Evolutionary conservation across 2,329 filamentous ascomycete genomes (phyloP), one percentile per base, ranked within the genome.

Genomic region (Diplodia sapinea): DNA sequence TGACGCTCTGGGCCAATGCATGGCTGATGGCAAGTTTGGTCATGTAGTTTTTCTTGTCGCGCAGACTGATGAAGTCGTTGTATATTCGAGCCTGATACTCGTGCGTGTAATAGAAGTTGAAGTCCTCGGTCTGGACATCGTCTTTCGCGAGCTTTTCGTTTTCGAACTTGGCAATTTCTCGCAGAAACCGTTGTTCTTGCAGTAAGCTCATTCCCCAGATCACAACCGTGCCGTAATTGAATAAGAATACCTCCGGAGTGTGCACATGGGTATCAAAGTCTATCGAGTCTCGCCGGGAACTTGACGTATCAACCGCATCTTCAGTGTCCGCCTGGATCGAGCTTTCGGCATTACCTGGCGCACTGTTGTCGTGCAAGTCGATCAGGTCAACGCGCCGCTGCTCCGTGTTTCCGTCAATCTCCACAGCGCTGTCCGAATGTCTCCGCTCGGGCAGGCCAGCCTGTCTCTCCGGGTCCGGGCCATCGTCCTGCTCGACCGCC

Each of bases 11-110:
- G 0, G 94, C 92, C 57, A 99, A 83, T 2, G 95, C 95, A 81
- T 99, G 95, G 17, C 93, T 96, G 76, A 98, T 98, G 67, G 94
- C 93, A 47, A 98, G 84, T 82, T 98, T 98, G 72, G 91, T 96
- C 95, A 98, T 98, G 82, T 98, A 96, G 79, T 96, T 97, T 75
- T 89, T 89, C 80, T 96, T 97, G 74, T 98, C 94, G 59, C 94
- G 87, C 69, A 99, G 81, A 2, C 92, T 95, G 79, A 99, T 99
- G 74, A 99, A 99, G 80, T 99, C 95, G 80, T 99, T 99, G 86
- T 99, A 99, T 79, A 99, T 99, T 63, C 95, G 90, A 26, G 95
- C 93, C 80, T 99, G 96, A 78, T 99, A 99, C 77, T 98, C 94
- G 74, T 91, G 88, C 3, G 95, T 98, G 82, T 99, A 98, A 83